Percentiles rank a stretch among this genome's conserved stretches.
These are phyloP conservation scores for Candida montana DNA, from an alignment of 805 yeast genomes.

Conservation along the genomic window DNA sequence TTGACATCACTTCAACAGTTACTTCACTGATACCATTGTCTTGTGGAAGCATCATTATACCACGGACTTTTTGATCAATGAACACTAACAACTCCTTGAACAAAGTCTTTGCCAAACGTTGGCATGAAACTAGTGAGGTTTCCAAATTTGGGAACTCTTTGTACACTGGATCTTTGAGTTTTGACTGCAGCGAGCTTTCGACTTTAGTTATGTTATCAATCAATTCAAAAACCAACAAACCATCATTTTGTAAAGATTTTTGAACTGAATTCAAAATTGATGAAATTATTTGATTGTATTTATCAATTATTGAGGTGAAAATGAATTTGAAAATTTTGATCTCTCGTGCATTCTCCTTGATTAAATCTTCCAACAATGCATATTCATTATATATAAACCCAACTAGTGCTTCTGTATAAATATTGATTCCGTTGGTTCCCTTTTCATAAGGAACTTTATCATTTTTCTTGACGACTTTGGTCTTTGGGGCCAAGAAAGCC, in stretches of 20 bases:
- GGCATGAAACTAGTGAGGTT: conserved; percentile 23
- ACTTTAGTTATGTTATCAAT: conserved; percentile 42
- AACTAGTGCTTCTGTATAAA: conserved; percentile 47
- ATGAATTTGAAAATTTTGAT: conserved; percentile 28
- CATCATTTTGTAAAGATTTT: conserved; percentile 39
- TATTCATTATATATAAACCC: conserved; percentile 46
- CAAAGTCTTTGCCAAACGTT: conserved; percentile 32
- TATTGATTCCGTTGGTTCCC: conserved; percentile 54
- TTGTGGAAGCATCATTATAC: conserved; percentile 46
- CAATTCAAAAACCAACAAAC: conserved; percentile 52
- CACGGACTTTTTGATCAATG: conserved; percentile 46
- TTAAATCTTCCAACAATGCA: conserved; percentile 40
- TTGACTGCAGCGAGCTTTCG: conserved; percentile 17
- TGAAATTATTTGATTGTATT: conserved; percentile 34
- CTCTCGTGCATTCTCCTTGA: conserved; percentile 28
- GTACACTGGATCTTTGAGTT: conserved; percentile 25
- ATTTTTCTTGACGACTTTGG: conserved; percentile 33
- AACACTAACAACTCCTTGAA: conserved; percentile 52
- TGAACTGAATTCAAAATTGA: conserved; percentile 36
- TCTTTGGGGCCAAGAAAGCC: conserved; percentile 41
- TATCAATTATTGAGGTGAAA: conserved; percentile 31
- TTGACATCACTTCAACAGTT: conserved; percentile 67
- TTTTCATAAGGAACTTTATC: conserved; percentile 50
- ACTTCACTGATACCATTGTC: conserved; percentile 70
- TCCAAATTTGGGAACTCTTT: conserved; percentile 16